Evolutionary conservation across 768 basidiomycete genomes (phyloP).

Genomic region (Boletus rufocinnamomeus): DNA sequence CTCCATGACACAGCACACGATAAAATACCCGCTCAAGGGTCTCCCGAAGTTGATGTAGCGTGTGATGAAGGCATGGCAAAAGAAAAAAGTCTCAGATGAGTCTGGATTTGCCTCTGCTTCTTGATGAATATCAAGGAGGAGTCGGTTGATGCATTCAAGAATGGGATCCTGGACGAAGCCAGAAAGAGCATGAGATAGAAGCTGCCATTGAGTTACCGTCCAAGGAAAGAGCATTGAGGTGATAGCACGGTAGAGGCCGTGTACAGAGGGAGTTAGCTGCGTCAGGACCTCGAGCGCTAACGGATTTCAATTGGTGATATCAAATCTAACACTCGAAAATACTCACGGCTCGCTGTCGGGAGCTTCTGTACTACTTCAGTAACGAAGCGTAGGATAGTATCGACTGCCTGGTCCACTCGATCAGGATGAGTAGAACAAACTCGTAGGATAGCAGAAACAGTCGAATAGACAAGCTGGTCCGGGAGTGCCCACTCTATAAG

Average conservation of each 20-base stretch:
- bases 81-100: conserved; percentile 42
- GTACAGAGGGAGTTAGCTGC: conserved; percentile 77
- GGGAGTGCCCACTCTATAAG: conserved; percentile 81
- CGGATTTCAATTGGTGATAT: neutral
- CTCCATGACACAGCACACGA: conserved; percentile 87
- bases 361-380: conserved; percentile 57
- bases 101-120: conserved; percentile 49
- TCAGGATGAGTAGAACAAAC: conserved; percentile 56
- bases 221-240: conserved; percentile 77
- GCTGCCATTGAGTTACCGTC: conserved; percentile 65
- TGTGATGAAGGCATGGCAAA: conserved; percentile 68
- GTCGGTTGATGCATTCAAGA: conserved; percentile 72
- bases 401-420: conserved; percentile 50
- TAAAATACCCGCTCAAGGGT: conserved; percentile 84
- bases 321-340: neutral
- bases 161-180: conserved; percentile 63
- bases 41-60: conserved; percentile 76
- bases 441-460: conserved; percentile 72
- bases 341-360: conserved; percentile 54
- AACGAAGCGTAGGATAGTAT: conserved; percentile 65
- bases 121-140: conserved; percentile 61
- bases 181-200: conserved; percentile 53
- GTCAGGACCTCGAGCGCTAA: conserved; percentile 72
- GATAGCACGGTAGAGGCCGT: conserved; percentile 85
- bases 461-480: conserved; percentile 81